phyloP scores from a whole-genome alignment of 345 rosid genomes.

The Rhodamnia argentea region DNA sequence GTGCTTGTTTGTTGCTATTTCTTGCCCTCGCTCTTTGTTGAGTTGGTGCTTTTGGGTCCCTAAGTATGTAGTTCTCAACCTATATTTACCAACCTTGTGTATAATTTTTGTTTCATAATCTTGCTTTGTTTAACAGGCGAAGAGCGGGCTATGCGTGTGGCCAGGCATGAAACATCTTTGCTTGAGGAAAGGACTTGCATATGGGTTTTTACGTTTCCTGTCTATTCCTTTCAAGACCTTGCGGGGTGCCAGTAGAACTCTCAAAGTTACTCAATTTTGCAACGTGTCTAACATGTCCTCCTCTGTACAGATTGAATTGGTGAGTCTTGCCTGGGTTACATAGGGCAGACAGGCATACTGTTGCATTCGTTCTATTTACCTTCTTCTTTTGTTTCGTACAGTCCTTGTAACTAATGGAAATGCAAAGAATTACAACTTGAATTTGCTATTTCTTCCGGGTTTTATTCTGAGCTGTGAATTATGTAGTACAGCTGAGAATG shows the following conservation, averaged over 20 bases:
- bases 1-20: neutral
- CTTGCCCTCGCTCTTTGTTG: neutral
- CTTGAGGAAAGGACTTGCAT: slow-evolving; percentile 75
- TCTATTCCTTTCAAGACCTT: slow-evolving; percentile 83
- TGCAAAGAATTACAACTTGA: neutral
- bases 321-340: slow-evolving; percentile 11
- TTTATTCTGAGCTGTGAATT: neutral
- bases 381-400: neutral
- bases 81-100: neutral
- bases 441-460: neutral
- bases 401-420: neutral
- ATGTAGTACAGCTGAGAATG: neutral
- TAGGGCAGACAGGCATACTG: neutral
- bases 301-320: slow-evolving; percentile 89
- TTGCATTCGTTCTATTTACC: neutral
- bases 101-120: neutral
- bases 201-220: slow-evolving; percentile 64
- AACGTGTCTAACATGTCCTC: slow-evolving; percentile 69
- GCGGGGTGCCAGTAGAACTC: slow-evolving; percentile 85
- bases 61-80: neutral
- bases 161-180: slow-evolving; percentile 79
- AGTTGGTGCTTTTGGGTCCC: neutral
- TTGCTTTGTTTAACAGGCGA: slow-evolving; percentile 28
- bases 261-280: slow-evolving; percentile 81
- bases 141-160: slow-evolving; percentile 66